phyloP scores from a whole-genome alignment of 78 protist genomes.

The Emiliania huxleyi region DNA sequence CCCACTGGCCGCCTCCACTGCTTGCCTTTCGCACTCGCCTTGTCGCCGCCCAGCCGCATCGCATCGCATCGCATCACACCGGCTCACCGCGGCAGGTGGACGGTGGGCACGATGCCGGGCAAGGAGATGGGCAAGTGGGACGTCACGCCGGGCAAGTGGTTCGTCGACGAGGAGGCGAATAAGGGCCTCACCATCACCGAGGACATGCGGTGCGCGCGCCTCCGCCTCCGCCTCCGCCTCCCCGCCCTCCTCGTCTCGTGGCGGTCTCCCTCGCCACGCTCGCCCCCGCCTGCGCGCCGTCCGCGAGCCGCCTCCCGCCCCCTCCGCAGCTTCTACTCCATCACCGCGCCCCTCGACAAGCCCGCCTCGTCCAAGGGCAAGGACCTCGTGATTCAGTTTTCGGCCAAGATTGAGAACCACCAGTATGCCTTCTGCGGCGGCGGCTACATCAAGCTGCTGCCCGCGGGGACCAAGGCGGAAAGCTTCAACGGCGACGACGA shows the following conservation, averaged over 20 bases:
- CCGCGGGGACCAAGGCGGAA: slow-evolving; percentile 63
- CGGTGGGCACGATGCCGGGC: neutral
- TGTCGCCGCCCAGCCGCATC: neutral
- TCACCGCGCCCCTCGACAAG: slow-evolving; percentile 37
- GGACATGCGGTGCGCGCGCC: neutral
- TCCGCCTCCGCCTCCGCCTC: neutral
- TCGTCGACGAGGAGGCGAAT: neutral
- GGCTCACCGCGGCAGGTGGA: neutral
- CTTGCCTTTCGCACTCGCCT: too few relatives aligned
- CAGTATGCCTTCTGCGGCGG: slow-evolving; percentile 56
- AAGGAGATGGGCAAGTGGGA: slow-evolving; percentile 16
- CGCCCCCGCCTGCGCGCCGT: neutral
- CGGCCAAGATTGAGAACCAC: slow-evolving; percentile 70
- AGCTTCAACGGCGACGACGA: slow-evolving; percentile 79
- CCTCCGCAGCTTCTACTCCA: slow-evolving; percentile 15
- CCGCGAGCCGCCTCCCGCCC: neutral
- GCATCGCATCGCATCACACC: too few relatives aligned
- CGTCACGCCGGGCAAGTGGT: neutral
- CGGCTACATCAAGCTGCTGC: slow-evolving; percentile 92
- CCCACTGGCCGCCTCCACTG: too few relatives aligned
- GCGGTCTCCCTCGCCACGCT: too few relatives aligned
- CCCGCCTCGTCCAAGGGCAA: slow-evolving; percentile 17
- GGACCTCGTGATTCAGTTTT: slow-evolving; percentile 66
- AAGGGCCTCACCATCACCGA: neutral
- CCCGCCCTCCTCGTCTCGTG: neutral